Percentiles rank a stretch among this genome's conserved stretches.
phyloP scores from a whole-genome alignment of 768 basidiomycete genomes.

The Serendipita indica region DNA sequence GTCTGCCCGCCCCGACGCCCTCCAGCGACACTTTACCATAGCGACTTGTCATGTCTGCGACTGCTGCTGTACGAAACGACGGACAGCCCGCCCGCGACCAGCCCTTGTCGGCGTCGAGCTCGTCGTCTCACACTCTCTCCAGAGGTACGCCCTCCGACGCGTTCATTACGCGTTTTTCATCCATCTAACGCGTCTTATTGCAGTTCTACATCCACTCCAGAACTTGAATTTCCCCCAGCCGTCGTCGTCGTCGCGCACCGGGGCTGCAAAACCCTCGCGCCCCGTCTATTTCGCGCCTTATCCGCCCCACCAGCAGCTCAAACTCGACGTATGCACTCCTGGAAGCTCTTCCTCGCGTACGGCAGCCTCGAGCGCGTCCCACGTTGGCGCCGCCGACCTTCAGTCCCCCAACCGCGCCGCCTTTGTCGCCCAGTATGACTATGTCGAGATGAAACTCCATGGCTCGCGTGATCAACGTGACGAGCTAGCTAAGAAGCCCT shows the following conservation, averaged over 20 bases:
- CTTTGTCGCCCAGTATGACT: background rate
- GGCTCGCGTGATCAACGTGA: background rate
- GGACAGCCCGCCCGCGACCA: background rate
- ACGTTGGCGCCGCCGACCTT: background rate
- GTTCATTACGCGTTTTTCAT: slow-evolving; percentile 7
- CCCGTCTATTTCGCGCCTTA: background rate
- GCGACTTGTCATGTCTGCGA: slow-evolving; percentile 5
- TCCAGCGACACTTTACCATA: slow-evolving; percentile 1
- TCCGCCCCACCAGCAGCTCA: slow-evolving; percentile 2
- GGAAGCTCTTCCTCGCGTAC: background rate
- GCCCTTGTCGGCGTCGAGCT: background rate
- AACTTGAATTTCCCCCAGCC: background rate
- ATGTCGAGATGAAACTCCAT: background rate
- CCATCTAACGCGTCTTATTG: background rate
- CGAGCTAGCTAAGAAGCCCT: slow-evolving; percentile 1
- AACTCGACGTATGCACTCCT: too few species aligned
- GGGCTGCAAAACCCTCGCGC: background rate
- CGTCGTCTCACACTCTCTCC: background rate
- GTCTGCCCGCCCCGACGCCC: background rate
- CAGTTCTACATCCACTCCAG: background rate
- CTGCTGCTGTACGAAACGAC: background rate
- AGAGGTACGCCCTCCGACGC: slow-evolving; percentile 3
- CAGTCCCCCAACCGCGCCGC: background rate
- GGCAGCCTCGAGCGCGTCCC: background rate
- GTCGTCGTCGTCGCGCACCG: background rate